Evolutionary conservation across 805 yeast species (phyloP), one percentile per base, ranked within the genome.

Genomic region (Zygosaccharomyces kombuchaensis): DNA sequence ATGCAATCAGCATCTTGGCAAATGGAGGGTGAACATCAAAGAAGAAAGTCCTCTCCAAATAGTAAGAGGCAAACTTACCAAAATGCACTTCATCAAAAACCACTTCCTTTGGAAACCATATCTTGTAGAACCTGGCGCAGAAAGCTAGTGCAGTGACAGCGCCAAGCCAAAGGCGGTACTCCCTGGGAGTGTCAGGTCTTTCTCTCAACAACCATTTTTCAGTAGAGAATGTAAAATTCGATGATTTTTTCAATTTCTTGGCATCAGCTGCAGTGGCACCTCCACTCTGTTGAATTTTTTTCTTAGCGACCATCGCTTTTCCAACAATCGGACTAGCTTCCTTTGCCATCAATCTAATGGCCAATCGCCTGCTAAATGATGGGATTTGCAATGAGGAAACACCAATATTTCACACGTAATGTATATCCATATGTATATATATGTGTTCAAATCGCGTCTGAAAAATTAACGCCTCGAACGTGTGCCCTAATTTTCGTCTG

Each of bases 11-110:
- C 64, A 93, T 74, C 66, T 93, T 93, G 44, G 96, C 99, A 67
- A 93, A 87, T 17, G 99, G 99, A 8, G 99, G 99, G 69, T 93
- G 99, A 43, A 93, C 80, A 68, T 93, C 99, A 60, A 93, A 93
- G 66, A 88, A 93, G 66, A 87, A 93, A 0, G 96, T 84, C 51
- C 96, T 76, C 66, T 91, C 86, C 48, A 91, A 69, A 66, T 91
- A 91, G 67, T 85, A 84, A 1, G 88, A 78, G 6, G 91, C 91
- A 64, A 85, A 85, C 58, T 85, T 85, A 30, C 95, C 95, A 58
- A 86, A 86, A 65, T 86, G 95, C 16, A 84, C 93, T 62, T 86
- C 95, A 67, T 86, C 95, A 56, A 86, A 86, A 2, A 86, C 93
- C 47, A 86, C 95, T 62, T 82, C 83, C 50, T 74, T 72, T 2